phyloP scores from a whole-genome alignment of 208 protist genomes.

The Herpetomonas muscarum region DNA sequence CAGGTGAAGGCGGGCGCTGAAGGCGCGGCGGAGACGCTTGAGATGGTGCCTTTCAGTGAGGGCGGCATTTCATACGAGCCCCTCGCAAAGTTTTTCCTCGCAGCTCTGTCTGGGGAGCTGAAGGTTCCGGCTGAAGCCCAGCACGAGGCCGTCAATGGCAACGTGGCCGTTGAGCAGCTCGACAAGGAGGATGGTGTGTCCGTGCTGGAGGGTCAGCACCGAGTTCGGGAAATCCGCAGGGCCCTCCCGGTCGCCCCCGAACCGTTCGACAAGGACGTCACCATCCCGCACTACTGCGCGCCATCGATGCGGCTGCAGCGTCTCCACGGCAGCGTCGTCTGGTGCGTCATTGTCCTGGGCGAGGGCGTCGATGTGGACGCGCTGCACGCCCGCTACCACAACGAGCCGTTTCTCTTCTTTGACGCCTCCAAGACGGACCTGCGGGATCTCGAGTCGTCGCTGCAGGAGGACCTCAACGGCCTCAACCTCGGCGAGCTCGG shows the following conservation, averaged over 20 bases:
- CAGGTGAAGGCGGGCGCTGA: neutral
- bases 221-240: neutral
- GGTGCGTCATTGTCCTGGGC: constrained; percentile 48
- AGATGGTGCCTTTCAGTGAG: constrained; percentile 38
- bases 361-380: constrained; percentile 20
- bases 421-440: constrained; percentile 22
- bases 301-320: constrained; percentile 23
- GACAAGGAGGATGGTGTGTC: neutral
- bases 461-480: constrained; percentile 12
- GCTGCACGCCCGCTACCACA: constrained; percentile 29
- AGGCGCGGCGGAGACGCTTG: constrained; percentile 12
- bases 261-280: constrained; percentile 14
- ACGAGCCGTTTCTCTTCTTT: constrained; percentile 74
- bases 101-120: constrained; percentile 13
- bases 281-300: constrained; percentile 42
- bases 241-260: constrained; percentile 26
- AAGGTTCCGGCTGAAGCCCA: neutral
- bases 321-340: constrained; percentile 8
- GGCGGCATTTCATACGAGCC: constrained; percentile 57
- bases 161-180: constrained; percentile 1
- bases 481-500: neutral
- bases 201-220: neutral
- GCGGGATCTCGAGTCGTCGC: constrained; percentile 5
- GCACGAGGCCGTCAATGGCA: neutral
- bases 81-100: constrained; percentile 64